Percentiles rank a stretch among this genome's conserved stretches.
Evolutionary conservation across 225 moss, liverwort and hornwort genomes (phyloP).

Genomic region (Bryum argenteum): DNA sequence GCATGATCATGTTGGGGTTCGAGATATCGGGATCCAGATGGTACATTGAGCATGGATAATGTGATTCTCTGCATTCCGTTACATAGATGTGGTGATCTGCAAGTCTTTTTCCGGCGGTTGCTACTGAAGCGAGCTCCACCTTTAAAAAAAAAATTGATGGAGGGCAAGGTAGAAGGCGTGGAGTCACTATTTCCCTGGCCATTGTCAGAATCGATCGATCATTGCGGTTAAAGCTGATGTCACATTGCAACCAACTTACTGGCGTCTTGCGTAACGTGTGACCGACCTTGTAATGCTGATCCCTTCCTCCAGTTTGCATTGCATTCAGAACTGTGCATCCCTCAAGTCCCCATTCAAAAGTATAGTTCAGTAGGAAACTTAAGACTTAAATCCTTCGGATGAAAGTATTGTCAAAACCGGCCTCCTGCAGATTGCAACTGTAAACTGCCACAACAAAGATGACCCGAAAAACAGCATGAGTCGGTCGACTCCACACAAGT

Average conservation of each 20-base stretch:
- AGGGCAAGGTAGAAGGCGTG: slow-evolving; percentile 33
- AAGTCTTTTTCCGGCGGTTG: slow-evolving; percentile 27
- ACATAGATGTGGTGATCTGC: neutral
- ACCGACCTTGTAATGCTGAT: no score
- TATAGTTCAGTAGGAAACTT: no score
- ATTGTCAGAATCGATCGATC: neutral
- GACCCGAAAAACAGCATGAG: neutral
- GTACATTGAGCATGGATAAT: neutral
- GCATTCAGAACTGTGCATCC: no score
- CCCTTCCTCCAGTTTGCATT: no score
- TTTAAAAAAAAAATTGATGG: neutral
- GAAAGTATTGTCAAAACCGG: no score
- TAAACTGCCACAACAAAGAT: no score
- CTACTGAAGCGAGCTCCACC: slow-evolving; percentile 34
- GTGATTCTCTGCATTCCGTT: neutral
- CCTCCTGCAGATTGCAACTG: no score
- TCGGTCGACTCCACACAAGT: neutral
- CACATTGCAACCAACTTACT: no score
- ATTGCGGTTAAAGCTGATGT: neutral
- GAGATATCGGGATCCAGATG: no score
- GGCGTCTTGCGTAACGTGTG: no score
- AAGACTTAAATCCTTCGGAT: no score
- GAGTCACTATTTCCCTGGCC: slow-evolving; percentile 32
- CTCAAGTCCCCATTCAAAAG: no score
- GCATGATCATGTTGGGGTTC: slow-evolving; percentile 25